Percentiles rank a stretch among this genome's conserved stretches.
phyloP scores from a whole-genome alignment of 495 filamentous ascomycete genomes.

The Neurospora africana region DNA sequence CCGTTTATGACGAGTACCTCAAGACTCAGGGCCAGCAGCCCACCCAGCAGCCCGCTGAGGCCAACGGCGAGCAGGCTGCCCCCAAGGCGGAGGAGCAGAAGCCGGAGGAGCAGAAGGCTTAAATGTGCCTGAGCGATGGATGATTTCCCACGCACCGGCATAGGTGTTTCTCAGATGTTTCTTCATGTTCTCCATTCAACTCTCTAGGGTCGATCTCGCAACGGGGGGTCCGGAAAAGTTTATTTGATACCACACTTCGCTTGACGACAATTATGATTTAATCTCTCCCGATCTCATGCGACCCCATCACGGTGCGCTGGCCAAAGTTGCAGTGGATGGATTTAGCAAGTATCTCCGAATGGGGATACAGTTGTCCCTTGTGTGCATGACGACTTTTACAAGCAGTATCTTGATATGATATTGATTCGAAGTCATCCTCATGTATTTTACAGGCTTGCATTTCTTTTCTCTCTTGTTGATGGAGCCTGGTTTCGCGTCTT shows the following conservation, averaged over 20 bases:
- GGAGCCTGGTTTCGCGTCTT: neutral
- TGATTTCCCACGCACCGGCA: constrained; percentile 4
- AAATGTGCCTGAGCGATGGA: constrained; percentile 11
- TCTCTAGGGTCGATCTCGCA: constrained; percentile 25
- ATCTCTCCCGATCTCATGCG: constrained; percentile 16
- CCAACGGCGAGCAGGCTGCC: constrained; percentile 26
- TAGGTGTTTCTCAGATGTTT: constrained; percentile 6
- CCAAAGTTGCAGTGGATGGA: constrained; percentile 11
- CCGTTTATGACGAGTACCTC: constrained; percentile 96
- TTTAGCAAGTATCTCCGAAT: constrained; percentile 13
- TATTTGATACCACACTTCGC: constrained; percentile 31
- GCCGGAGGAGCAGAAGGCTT: constrained; percentile 44
- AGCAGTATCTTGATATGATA: constrained; percentile 21
- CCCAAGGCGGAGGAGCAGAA: constrained; percentile 46
- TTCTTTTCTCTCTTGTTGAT: neutral
- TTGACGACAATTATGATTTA: constrained; percentile 29
- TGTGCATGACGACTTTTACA: constrained; percentile 12
- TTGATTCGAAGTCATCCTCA: constrained; percentile 19
- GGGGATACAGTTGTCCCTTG: constrained; percentile 11
- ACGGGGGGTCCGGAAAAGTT: constrained; percentile 36
- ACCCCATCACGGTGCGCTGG: neutral
- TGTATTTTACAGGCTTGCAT: constrained; percentile 24
- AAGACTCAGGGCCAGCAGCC: constrained; percentile 43
- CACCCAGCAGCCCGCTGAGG: constrained; percentile 24
- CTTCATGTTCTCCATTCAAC: constrained; percentile 19